Conservation (phyloP, 495 filamentous ascomycete species). For the Lophiotrema nucula region DNA sequence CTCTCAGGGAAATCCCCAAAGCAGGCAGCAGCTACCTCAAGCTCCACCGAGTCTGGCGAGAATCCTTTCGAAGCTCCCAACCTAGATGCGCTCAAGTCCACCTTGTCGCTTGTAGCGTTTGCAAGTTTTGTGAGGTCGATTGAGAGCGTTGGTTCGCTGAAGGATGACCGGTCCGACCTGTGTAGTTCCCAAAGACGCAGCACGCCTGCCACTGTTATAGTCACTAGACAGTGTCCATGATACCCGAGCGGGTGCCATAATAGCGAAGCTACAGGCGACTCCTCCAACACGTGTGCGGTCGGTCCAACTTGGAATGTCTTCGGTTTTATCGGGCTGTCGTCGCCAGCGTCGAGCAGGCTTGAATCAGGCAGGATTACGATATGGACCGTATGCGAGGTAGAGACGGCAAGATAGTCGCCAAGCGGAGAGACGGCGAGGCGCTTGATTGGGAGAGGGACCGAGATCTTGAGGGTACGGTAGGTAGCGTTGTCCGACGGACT, state of each 20-base stretch:
- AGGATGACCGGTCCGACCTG: constrained; percentile 73
- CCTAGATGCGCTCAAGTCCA: constrained; percentile 70
- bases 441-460: constrained; percentile 70
- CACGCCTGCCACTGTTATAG: constrained; percentile 78
- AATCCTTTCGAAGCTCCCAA: constrained; percentile 74
- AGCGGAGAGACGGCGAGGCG: constrained; percentile 80
- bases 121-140: constrained; percentile 80
- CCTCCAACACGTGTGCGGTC: constrained; percentile 80
- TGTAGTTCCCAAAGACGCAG: constrained; percentile 87
- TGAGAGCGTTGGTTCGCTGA: constrained; percentile 74
- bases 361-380: constrained; percentile 75
- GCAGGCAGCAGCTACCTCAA: constrained; percentile 82
- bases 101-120: constrained; percentile 70
- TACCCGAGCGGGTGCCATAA: constrained; percentile 86
- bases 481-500: constrained; percentile 49
- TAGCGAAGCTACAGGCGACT: constrained; percentile 70
- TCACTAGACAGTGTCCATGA: constrained; percentile 69
- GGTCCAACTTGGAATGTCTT: constrained; percentile 84
- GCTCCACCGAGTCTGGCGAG: constrained; percentile 78
- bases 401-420: constrained; percentile 73
- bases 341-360: constrained; percentile 64
- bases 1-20: constrained; percentile 65
- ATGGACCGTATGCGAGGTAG: constrained; percentile 80
- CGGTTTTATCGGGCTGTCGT: constrained; percentile 64
- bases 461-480: constrained; percentile 61